phyloP scores from a whole-genome alignment of 2,329 filamentous ascomycete species.

The Venturia effusa region DNA sequence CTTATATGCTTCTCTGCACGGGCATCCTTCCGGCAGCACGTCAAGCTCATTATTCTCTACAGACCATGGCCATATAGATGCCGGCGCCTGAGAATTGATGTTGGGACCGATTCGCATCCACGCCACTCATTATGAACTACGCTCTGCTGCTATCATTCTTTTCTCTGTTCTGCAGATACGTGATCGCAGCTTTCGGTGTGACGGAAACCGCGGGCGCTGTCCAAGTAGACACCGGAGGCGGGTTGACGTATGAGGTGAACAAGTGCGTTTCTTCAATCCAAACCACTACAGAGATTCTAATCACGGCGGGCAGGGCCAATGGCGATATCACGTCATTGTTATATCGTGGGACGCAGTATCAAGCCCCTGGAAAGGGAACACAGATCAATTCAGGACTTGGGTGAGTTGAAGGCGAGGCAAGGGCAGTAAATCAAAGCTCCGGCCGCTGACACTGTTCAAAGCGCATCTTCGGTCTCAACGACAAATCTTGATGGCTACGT shows the following conservation, averaged over 20 bases:
- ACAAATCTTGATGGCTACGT: background rate
- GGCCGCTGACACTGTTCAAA: constrained; percentile 15
- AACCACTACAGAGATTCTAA: background rate
- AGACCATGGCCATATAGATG: background rate
- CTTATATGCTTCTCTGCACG: background rate
- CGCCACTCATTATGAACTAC: background rate
- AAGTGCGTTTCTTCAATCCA: background rate
- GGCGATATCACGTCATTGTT: constrained; percentile 6
- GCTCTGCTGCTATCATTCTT: background rate
- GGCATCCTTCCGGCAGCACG: background rate
- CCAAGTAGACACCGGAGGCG: constrained; percentile 1
- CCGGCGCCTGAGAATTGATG: background rate
- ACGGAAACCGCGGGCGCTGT: constrained; percentile 7
- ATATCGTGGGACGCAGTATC: constrained; percentile 1
- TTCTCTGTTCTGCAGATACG: background rate
- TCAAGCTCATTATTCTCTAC: background rate
- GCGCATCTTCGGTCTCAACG: constrained; percentile 14
- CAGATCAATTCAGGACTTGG: constrained; percentile 51
- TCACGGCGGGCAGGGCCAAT: background rate
- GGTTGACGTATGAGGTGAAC: constrained; percentile 1
- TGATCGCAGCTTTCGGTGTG: background rate
- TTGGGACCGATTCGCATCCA: background rate
- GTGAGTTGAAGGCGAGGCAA: constrained; percentile 28
- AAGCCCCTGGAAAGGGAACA: constrained; percentile 28
- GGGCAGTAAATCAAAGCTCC: background rate